Percentiles rank a stretch among this genome's conserved stretches.
phyloP scores from a whole-genome alignment of 2,329 filamentous ascomycete genomes.

The Colletotrichum sp. region DNA sequence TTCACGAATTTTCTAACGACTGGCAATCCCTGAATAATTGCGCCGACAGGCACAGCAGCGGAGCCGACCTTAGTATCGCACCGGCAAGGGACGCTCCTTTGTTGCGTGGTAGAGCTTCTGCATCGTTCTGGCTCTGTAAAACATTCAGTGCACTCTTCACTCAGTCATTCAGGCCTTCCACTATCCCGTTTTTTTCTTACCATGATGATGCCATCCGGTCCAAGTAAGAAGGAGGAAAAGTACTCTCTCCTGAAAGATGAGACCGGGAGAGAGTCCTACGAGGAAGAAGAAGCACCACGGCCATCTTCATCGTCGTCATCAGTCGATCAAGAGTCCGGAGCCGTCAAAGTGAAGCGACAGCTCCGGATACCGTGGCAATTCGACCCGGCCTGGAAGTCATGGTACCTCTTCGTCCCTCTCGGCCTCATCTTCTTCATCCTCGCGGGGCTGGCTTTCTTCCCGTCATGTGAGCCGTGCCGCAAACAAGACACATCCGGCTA shows the following conservation, averaged over 20 bases:
- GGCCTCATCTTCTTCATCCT: background rate
- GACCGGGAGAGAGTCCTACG: background rate
- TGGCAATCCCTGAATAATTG: background rate
- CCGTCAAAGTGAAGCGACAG: background rate
- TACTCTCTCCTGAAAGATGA: background rate
- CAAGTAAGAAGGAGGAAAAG: background rate
- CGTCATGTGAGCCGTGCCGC: background rate
- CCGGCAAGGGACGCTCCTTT: background rate
- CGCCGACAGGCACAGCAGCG: background rate
- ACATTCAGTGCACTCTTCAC: background rate
- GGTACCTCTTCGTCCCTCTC: background rate
- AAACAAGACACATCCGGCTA: background rate
- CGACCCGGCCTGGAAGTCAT: slow-evolving; percentile 9
- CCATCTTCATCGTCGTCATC: background rate
- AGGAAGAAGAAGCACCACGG: background rate
- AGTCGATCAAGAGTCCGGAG: background rate
- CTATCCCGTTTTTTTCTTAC: background rate
- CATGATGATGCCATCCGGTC: background rate
- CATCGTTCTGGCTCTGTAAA: background rate
- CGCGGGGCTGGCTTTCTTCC: background rate
- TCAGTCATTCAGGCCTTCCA: background rate
- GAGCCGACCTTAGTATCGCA: background rate
- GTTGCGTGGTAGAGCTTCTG: background rate
- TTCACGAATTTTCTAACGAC: background rate
- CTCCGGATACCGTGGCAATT: background rate